Evolutionary conservation across 2,329 filamentous ascomycete species (phyloP).

Genomic region (Penicillium hordei): DNA sequence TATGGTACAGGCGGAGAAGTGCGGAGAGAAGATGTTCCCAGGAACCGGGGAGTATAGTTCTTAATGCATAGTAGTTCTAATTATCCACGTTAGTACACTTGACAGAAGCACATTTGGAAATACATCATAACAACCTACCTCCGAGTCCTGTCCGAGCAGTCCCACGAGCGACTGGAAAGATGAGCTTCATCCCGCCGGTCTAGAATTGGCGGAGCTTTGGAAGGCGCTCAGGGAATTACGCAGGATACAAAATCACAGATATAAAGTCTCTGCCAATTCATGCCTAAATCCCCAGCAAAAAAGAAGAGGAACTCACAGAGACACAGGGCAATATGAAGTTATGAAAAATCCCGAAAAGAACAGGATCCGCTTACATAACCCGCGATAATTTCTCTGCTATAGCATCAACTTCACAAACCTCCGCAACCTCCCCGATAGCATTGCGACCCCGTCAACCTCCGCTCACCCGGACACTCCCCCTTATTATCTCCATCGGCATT

Average conservation of each 20-base stretch:
- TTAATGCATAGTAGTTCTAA: background rate
- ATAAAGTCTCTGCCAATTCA: conserved; percentile 18
- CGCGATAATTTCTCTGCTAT: conserved; percentile 34
- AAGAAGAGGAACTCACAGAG: conserved; percentile 1
- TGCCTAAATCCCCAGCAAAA: conserved; percentile 13
- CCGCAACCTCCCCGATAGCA: conserved; percentile 14
- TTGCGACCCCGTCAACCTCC: conserved; percentile 4
- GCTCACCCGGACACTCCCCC: background rate
- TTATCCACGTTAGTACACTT: conserved; percentile 4
- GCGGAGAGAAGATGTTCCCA: background rate
- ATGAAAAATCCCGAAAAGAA: conserved; percentile 21
- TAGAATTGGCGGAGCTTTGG: conserved; percentile 12
- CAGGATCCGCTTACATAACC: conserved; percentile 35
- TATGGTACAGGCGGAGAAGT: conserved; percentile 1
- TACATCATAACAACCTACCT: conserved; percentile 16
- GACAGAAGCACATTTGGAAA: background rate
- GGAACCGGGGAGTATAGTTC: background rate
- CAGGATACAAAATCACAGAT: conserved; percentile 5
- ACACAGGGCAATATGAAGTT: conserved; percentile 1
- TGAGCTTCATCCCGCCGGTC: conserved; percentile 34
- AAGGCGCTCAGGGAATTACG: conserved; percentile 14
- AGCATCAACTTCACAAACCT: conserved; percentile 22
- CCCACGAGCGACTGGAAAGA: conserved; percentile 21
- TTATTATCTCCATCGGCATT: background rate
- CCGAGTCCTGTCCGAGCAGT: conserved; percentile 19